phyloP scores from a whole-genome alignment of 2,329 filamentous ascomycete genomes.

The Pseudogymnoascus sp. region DNA sequence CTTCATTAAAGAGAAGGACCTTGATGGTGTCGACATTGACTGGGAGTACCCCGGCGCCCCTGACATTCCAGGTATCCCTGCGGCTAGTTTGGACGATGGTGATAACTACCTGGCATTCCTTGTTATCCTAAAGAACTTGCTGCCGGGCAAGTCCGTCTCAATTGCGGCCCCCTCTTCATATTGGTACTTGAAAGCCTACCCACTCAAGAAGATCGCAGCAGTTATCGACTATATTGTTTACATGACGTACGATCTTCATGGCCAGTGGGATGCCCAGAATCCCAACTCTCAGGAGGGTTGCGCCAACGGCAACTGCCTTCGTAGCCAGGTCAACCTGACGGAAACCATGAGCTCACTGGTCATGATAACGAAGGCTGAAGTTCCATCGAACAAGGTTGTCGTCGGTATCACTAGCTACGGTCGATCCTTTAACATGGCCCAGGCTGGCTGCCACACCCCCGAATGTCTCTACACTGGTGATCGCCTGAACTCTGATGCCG shows the following conservation, averaged over 20 bases:
- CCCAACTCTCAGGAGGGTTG: constrained; percentile 26
- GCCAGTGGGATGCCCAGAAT: constrained; percentile 35
- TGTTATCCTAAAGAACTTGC: constrained; percentile 21
- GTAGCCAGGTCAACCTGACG: constrained; percentile 32
- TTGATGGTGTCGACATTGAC: constrained; percentile 31
- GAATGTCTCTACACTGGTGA: constrained; percentile 24
- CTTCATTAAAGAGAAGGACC: constrained; percentile 28
- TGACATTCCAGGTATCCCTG: constrained; percentile 10
- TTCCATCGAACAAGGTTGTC: constrained; percentile 25
- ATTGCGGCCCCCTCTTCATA: constrained; percentile 34
- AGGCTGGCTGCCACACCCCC: constrained; percentile 20
- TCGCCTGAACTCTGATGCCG: constrained; percentile 21
- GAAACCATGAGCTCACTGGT: constrained; percentile 28
- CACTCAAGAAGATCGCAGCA: constrained; percentile 27
- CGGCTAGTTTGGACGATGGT: constrained; percentile 11
- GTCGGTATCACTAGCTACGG: constrained; percentile 31
- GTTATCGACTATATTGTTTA: constrained; percentile 26
- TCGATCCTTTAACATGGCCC: constrained; percentile 30
- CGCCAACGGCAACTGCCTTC: constrained; percentile 25
- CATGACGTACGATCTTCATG: constrained; percentile 30
- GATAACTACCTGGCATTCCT: constrained; percentile 32
- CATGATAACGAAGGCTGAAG: constrained; percentile 33
- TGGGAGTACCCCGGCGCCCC: constrained; percentile 29
- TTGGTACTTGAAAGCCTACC: constrained; percentile 34
- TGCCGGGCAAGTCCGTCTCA: constrained; percentile 20